These are phyloP conservation scores for Eruca vesicaria DNA, from an alignment of 441 rosid genomes.

Conservation along the genomic window DNA sequence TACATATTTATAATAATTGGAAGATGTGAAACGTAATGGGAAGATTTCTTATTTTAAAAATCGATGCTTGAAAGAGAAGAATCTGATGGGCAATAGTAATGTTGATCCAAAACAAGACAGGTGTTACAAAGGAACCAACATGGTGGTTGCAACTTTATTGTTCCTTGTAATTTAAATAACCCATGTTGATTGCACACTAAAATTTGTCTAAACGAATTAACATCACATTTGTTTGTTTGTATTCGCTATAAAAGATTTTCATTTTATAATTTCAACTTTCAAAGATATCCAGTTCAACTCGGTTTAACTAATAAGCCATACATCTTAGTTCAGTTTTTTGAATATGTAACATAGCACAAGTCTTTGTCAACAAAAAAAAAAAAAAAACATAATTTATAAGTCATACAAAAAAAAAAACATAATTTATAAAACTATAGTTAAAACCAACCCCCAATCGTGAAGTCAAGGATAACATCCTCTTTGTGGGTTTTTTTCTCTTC, in stretches of 20 bases:
- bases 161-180: conserved; percentile 21
- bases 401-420: too few species aligned
- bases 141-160: conserved; percentile 34
- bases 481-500: too few species aligned
- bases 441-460: too few species aligned
- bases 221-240: conserved; percentile 14
- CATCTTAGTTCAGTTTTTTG: neutral
- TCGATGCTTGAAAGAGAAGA: conserved; percentile 27
- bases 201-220: neutral
- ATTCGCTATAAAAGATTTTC: neutral
- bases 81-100: conserved; percentile 8
- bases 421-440: neutral
- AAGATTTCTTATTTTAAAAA: neutral
- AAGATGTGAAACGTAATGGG: conserved; percentile 33
- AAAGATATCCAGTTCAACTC: neutral
- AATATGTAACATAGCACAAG: neutral
- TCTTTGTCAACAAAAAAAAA: too few species aligned
- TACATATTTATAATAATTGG: conserved; percentile 15
- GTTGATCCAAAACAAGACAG: conserved; percentile 21
- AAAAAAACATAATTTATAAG: too few species aligned
- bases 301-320: neutral
- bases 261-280: neutral
- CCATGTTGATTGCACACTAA: conserved; percentile 6
- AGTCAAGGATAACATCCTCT: too few species aligned
- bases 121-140: conserved; percentile 26